These are phyloP conservation scores for Dothistroma pini DNA, from an alignment of 2,329 filamentous ascomycete species.

Conservation along the genomic window DNA sequence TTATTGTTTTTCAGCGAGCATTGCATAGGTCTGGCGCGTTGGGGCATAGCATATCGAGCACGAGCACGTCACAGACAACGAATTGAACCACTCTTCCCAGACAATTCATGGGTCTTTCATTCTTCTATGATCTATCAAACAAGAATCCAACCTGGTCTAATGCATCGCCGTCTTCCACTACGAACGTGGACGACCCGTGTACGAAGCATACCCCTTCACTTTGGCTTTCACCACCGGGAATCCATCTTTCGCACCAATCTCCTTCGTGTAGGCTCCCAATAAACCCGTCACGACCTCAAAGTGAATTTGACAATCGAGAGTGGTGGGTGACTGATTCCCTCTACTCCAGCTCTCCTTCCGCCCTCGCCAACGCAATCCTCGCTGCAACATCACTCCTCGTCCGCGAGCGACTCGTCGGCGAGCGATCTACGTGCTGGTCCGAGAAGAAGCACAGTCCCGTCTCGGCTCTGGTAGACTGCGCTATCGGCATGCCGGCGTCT, in stretches of 20 bases:
- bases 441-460: slow-evolving; percentile 40
- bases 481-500: slow-evolving; percentile 16
- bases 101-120: too few relatives aligned
- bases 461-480: slow-evolving; percentile 34
- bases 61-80: neutral
- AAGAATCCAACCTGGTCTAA: slow-evolving; percentile 14
- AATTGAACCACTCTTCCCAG: neutral
- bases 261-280: slow-evolving; percentile 12
- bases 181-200: slow-evolving; percentile 13
- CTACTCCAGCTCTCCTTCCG: slow-evolving; percentile 6
- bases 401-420: slow-evolving; percentile 38
- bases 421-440: slow-evolving; percentile 47
- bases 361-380: slow-evolving; percentile 28
- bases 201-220: slow-evolving; percentile 16
- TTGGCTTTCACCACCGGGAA: slow-evolving; percentile 12
- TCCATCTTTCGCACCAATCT: neutral
- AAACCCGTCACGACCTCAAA: slow-evolving; percentile 15
- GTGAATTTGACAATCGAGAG: slow-evolving; percentile 16
- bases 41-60: neutral
- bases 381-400: slow-evolving; percentile 35
- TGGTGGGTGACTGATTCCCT: slow-evolving; percentile 15
- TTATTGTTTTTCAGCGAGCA: neutral
- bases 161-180: slow-evolving; percentile 14
- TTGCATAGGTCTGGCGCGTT: neutral
- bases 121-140: slow-evolving; percentile 5